Evolutionary conservation across 2,329 filamentous ascomycete species (phyloP), one percentile per base, ranked within the genome.

Genomic region (Hypoxylon sp.): DNA sequence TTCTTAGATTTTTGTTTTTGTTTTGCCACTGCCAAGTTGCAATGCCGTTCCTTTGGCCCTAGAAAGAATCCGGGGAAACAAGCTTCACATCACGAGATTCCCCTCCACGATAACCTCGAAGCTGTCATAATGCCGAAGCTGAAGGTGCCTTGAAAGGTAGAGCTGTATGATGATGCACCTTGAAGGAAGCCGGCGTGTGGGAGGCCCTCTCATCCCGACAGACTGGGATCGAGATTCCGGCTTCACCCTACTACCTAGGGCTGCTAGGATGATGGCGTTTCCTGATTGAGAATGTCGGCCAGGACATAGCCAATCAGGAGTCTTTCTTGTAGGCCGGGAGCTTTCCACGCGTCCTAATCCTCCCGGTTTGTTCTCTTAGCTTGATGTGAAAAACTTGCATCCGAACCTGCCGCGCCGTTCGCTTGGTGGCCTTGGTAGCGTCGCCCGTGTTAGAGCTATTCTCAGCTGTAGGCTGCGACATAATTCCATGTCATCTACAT

Each of bases 211-310:
- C 27, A 45, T 55, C 44, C 64, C 63, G 62, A 63, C 48, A 50
- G 53, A 51, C 60, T 65, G 64, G 63, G 64, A 60, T 64, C 43
- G 50, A 35, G 47, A 58, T 67, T 66, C 66, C 66, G 66, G 59
- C 47, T 67, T 68, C 46, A 64, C 56, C 66, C 66, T n/a, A 65
- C 47, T 26, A 11, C 9, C 21, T 25, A 25, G 21, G 21, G n/a
- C n/a, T n/a, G 17, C 40, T 47, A 41, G 34, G 48, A 29, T 32
- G 15, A 25, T 16, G 15, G 9, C 45, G 21, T 45, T 37, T 19
- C 48, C 41, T 59, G 35, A 64, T 65, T 65, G 63, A 63, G 56
- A 29, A 25, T 34, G 31, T 21, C 48, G 30, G 51, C 36, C 55
- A 47, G 25, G 29, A 12, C 11, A 34, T 7, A 20, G 12, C 60